Evolutionary conservation across 495 filamentous ascomycete genomes (phyloP), one percentile per base, ranked within the genome.

Genomic region (Aspergillus conjunctus): DNA sequence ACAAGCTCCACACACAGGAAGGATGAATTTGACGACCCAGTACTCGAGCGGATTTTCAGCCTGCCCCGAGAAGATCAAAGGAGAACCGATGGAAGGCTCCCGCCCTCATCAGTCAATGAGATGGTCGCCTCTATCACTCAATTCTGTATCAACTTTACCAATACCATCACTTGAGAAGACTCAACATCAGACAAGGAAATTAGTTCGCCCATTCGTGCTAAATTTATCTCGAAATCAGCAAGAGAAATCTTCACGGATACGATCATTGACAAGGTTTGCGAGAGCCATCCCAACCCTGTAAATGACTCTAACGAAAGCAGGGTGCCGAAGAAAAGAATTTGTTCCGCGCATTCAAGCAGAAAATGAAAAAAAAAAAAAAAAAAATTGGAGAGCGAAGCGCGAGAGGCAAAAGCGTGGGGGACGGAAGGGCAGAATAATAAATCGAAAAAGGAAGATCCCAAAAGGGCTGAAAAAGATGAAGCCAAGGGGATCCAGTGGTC

Each of bases 101-200:
- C 30, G 21, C 53, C 57, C n/a, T 53, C 60, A 6, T 51, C 45
- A 49, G 53, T 81, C 0, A 81, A 79, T 54, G 77, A 83, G 37
- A 56, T 67, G 59, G 82, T 77, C 17, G 81, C 85, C 62, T 63
- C 85, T 4, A 73, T 82, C 7, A 79, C 81, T 45, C 81, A 77
- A 46, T 56, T 56, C 20, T 55, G 59, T n/a, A 51, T 48, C 20
- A 32, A 39, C 32, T 71, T 76, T 21, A 84, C 81, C 44, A 76
- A 82, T 52, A 58, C 30, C 2, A 20, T 48, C 26, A 49, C 11
- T 5, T 48, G 48, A 21, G 10, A 51, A 10, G 11, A 14, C 26
- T 51, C 22, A 4, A 51, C 20, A 3, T 12, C 21, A 2, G 48
- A 51, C 10, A 22, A 11, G 11, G 9, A 7, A 26, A 9, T 2